phyloP scores from a whole-genome alignment of 805 yeast species.

The Barnettozyma californica region DNA sequence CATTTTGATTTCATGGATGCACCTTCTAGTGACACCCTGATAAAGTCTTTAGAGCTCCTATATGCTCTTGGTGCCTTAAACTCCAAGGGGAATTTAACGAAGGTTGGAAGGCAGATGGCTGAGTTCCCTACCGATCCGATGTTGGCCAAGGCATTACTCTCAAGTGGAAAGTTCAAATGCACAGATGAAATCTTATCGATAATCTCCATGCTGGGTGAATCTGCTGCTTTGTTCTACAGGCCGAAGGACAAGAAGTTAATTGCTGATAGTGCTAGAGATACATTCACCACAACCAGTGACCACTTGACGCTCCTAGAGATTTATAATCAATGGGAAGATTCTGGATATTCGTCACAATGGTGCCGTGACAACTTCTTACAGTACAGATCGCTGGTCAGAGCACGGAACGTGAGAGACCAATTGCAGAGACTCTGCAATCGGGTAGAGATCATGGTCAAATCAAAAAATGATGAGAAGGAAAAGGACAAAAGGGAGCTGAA shows the following conservation, averaged over 20 bases:
- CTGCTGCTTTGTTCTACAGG: slow-evolving; percentile 62
- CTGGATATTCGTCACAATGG: slow-evolving; percentile 70
- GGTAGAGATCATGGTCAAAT: slow-evolving; percentile 38
- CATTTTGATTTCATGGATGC: slow-evolving; percentile 89
- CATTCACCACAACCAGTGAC: slow-evolving; percentile 58
- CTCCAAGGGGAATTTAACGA: slow-evolving; percentile 71
- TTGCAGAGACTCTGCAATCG: slow-evolving; percentile 54
- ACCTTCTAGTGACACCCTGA: slow-evolving; percentile 69
- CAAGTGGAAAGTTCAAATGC: slow-evolving; percentile 57
- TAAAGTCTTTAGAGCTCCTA: slow-evolving; percentile 73
- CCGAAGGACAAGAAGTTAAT: slow-evolving; percentile 62
- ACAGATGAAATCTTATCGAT: slow-evolving; percentile 66
- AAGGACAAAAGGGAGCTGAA: slow-evolving; percentile 40
- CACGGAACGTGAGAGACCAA: slow-evolving; percentile 67
- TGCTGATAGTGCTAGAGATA: slow-evolving; percentile 59
- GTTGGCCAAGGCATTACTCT: slow-evolving; percentile 68
- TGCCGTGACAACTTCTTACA: slow-evolving; percentile 81
- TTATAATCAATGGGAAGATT: slow-evolving; percentile 70
- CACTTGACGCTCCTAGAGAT: slow-evolving; percentile 71
- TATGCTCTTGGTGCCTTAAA: slow-evolving; percentile 85
- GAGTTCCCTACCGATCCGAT: slow-evolving; percentile 91
- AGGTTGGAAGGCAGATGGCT: slow-evolving; percentile 79
- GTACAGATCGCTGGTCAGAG: slow-evolving; percentile 63
- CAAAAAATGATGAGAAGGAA: slow-evolving; percentile 27
- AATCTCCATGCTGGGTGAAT: slow-evolving; percentile 78